Percentiles rank a stretch among this genome's conserved stretches.
These are phyloP conservation scores for Penicillium mononematosum DNA, from an alignment of 495 filamentous ascomycete species.

Conservation along the genomic window DNA sequence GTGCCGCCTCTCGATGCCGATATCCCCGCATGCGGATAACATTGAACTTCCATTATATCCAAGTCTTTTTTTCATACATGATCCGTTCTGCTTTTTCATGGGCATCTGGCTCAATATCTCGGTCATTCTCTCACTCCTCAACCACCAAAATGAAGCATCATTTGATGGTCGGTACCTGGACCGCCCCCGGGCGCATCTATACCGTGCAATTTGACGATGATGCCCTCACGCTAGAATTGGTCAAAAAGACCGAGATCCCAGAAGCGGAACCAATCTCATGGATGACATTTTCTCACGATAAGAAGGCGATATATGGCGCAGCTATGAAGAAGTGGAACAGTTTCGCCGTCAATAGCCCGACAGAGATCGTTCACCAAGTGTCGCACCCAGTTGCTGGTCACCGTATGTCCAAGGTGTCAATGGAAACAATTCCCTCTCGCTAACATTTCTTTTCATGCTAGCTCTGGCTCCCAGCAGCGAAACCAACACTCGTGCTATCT, in stretches of 20 bases:
- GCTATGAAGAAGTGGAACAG: slow-evolving; percentile 89
- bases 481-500: slow-evolving; percentile 82
- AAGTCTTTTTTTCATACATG: slow-evolving; percentile 5
- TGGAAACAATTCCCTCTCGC: not conserved
- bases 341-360: slow-evolving; percentile 72
- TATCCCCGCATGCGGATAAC: slow-evolving; percentile 1
- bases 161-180: slow-evolving; percentile 84
- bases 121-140: slow-evolving; percentile 21
- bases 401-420: slow-evolving; percentile 40
- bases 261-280: slow-evolving; percentile 83
- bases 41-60: not conserved
- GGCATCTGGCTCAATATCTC: slow-evolving; percentile 12
- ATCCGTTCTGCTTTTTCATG: slow-evolving; percentile 10
- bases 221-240: slow-evolving; percentile 61
- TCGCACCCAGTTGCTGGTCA: slow-evolving; percentile 69
- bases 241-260: slow-evolving; percentile 77
- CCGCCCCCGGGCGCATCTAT: slow-evolving; percentile 79
- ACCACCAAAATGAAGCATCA: slow-evolving; percentile 67
- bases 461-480: slow-evolving; percentile 64
- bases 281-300: slow-evolving; percentile 84
- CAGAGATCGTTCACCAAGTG: slow-evolving; percentile 70
- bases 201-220: slow-evolving; percentile 82
- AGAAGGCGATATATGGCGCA: slow-evolving; percentile 81
- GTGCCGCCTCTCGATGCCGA: slow-evolving; percentile 15
- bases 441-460: slow-evolving; percentile 26